phyloP scores from a whole-genome alignment of 768 basidiomycete species.

The Kwoniella mangroviensis region DNA sequence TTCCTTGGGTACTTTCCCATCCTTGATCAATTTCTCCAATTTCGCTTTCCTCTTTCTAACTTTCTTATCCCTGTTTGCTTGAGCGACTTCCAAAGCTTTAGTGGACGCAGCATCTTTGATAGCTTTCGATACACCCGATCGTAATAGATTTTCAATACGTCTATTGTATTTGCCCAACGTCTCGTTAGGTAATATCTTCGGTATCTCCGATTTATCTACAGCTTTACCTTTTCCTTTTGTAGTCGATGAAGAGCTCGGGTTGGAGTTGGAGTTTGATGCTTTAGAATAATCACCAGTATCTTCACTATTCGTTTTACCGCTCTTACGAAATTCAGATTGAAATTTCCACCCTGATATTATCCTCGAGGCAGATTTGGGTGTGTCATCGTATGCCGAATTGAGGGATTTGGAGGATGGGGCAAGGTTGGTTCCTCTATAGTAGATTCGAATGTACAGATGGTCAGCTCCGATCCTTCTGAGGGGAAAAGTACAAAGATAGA shows the following conservation, averaged over 20 bases:
- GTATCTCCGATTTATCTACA: conserved; percentile 19
- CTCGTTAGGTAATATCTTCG: conserved; percentile 46
- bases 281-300: conserved; percentile 37
- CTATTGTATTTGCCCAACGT: conserved; percentile 53
- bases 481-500: too few species aligned
- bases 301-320: conserved; percentile 33
- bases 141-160: conserved; percentile 49
- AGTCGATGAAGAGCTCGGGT: neutral
- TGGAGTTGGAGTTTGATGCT: neutral
- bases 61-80: conserved; percentile 37
- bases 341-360: conserved; percentile 45
- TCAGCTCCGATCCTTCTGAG: neutral
- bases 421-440: conserved; percentile 38
- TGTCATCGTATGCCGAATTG: conserved; percentile 40
- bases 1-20: conserved; percentile 29
- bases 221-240: conserved; percentile 20
- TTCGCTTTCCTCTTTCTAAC: conserved; percentile 27
- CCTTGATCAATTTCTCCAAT: conserved; percentile 34
- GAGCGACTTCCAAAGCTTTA: conserved; percentile 36
- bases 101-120: conserved; percentile 47
- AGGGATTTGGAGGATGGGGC: conserved; percentile 31
- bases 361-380: conserved; percentile 46
- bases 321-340: conserved; percentile 39
- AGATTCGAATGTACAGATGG: neutral
- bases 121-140: conserved; percentile 49